Conservation (phyloP, 2,329 filamentous ascomycete genomes). For the Lachnellula arida region DNA sequence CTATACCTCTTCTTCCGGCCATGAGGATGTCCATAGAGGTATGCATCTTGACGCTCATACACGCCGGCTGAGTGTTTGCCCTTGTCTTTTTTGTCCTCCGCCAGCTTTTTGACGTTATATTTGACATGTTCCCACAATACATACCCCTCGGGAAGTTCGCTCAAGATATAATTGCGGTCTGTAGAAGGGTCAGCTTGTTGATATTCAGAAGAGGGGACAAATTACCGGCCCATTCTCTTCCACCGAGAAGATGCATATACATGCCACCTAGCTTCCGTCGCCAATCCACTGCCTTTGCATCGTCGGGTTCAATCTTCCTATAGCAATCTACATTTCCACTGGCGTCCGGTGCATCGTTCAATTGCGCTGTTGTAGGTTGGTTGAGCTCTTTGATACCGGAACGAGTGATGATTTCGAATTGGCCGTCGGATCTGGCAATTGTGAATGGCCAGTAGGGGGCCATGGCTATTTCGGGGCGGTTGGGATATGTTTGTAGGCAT, state of each 20-base stretch:
- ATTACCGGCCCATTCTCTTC: slow-evolving; percentile 25
- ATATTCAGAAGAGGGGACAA: not conserved
- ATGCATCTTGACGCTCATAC: slow-evolving; percentile 53
- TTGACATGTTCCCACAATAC: slow-evolving; percentile 54
- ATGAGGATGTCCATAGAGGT: slow-evolving; percentile 55
- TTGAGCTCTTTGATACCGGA: slow-evolving; percentile 38
- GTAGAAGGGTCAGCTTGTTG: not conserved
- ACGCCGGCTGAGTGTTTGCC: slow-evolving; percentile 40
- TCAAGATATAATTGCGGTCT: slow-evolving; percentile 45
- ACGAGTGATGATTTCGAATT: slow-evolving; percentile 18
- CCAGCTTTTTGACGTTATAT: slow-evolving; percentile 40
- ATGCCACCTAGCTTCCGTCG: slow-evolving; percentile 54
- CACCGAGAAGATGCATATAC: slow-evolving; percentile 46
- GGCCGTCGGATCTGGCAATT: slow-evolving; percentile 27
- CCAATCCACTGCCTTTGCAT: slow-evolving; percentile 53
- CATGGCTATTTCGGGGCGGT: slow-evolving; percentile 10
- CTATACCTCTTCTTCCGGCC: slow-evolving; percentile 53
- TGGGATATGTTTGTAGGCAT: not conserved
- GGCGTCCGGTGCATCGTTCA: slow-evolving; percentile 46
- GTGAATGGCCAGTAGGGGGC: slow-evolving; percentile 24
- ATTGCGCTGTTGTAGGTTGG: slow-evolving; percentile 45
- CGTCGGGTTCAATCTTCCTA: slow-evolving; percentile 43
- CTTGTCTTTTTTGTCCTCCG: slow-evolving; percentile 37
- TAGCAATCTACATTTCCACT: slow-evolving; percentile 52
- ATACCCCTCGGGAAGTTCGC: slow-evolving; percentile 51